These are phyloP conservation scores for Mycena maculata DNA, from an alignment of 768 basidiomycete species.

Conservation along the genomic window DNA sequence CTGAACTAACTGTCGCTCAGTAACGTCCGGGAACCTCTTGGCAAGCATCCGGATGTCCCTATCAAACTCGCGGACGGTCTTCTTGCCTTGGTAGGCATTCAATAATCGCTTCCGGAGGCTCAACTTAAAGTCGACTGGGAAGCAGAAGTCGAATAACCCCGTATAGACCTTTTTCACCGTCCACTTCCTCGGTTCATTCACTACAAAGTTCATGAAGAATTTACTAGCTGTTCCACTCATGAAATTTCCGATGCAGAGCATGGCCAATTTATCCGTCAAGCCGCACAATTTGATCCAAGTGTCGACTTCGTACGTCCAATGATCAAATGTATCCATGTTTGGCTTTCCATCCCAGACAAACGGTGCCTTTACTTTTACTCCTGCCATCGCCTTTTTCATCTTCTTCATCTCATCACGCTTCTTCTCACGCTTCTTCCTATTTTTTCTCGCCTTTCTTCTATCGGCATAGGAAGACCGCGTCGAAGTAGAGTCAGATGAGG, in stretches of 20 bases:
- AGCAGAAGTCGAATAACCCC: slow-evolving; percentile 30
- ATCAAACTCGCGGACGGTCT: too few species aligned
- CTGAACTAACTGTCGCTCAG: too few species aligned
- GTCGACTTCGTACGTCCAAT: slow-evolving; percentile 26
- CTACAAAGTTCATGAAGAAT: too few species aligned
- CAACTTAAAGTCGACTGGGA: background rate
- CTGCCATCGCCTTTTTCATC: background rate
- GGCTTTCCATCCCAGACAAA: too few species aligned
- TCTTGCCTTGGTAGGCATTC: too few species aligned
- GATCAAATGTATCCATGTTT: too few species aligned
- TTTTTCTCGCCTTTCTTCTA: background rate
- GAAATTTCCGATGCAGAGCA: slow-evolving; percentile 33
- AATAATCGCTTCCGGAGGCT: too few species aligned
- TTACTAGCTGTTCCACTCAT: slow-evolving; percentile 34
- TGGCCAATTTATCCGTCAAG: slow-evolving; percentile 6
- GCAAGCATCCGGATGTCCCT: too few species aligned
- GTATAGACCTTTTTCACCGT: too few species aligned
- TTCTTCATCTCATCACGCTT: background rate
- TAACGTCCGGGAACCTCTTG: too few species aligned
- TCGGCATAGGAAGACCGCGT: background rate
- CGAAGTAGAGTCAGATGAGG: background rate
- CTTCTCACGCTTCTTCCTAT: background rate
- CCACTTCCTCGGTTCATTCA: too few species aligned
- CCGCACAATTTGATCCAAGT: slow-evolving; percentile 29
- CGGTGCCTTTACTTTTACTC: slow-evolving; percentile 24